These are phyloP conservation scores for Fusarium mexicanum DNA, from an alignment of 2,329 filamentous ascomycete species.

Conservation along the genomic window DNA sequence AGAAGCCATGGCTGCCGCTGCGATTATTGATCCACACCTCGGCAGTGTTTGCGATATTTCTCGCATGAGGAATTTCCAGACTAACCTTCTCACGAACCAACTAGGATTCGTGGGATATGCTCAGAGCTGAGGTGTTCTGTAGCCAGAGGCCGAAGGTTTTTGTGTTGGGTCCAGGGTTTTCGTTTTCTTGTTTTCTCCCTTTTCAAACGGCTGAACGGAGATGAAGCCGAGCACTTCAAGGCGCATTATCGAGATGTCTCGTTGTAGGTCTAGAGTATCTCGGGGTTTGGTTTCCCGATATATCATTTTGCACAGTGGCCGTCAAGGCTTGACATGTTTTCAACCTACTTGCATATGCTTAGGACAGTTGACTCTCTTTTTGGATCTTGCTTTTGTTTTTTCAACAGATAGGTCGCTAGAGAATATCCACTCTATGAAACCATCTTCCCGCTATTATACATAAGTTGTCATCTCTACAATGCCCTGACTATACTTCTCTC, in stretches of 20 bases:
- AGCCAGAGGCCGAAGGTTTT: not conserved
- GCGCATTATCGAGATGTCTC: not conserved
- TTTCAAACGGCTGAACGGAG: not conserved
- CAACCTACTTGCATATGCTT: not conserved
- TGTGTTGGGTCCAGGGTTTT: not conserved
- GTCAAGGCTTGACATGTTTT: not conserved
- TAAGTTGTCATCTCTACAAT: conserved; percentile 49
- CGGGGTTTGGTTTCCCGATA: not conserved
- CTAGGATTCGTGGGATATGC: conserved; percentile 21
- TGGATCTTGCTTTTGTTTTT: not conserved
- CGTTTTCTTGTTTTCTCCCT: not conserved
- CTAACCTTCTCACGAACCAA: not conserved
- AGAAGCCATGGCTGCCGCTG: conserved; percentile 24
- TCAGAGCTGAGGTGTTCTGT: conserved; percentile 1
- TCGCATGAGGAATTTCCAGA: not conserved
- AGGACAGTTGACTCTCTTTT: not conserved
- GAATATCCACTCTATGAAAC: conserved; percentile 27
- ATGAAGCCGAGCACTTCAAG: not conserved
- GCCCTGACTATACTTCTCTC: conserved; percentile 75
- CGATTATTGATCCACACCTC: not conserved
- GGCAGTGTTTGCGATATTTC: conserved; percentile 8
- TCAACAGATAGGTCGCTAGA: conserved; percentile 12
- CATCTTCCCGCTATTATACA: not conserved
- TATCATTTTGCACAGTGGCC: not conserved
- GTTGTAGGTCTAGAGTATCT: not conserved